Evolutionary conservation across 768 basidiomycete genomes (phyloP).

Genomic region (Hygrophorus russula): DNA sequence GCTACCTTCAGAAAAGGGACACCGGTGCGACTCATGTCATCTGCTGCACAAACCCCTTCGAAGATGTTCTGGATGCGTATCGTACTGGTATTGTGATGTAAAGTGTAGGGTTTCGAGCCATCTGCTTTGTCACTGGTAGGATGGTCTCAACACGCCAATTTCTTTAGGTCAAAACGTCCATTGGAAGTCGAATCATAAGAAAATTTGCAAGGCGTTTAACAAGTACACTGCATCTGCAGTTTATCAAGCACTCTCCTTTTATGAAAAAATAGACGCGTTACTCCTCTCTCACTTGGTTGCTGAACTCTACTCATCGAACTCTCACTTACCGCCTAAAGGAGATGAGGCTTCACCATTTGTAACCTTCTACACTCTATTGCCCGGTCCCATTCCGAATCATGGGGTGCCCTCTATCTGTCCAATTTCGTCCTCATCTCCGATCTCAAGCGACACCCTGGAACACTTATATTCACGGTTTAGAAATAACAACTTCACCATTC

Average conservation of each 20-base stretch:
- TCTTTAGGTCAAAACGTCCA: slow-evolving; percentile 52
- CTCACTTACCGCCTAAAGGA: slow-evolving; percentile 10
- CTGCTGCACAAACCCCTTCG: slow-evolving; percentile 26
- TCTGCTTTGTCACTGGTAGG: neutral
- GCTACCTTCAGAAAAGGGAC: slow-evolving; percentile 45
- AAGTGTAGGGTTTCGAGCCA: slow-evolving; percentile 37
- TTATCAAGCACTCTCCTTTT: slow-evolving; percentile 37
- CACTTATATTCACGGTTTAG: slow-evolving; percentile 50
- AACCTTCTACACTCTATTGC: slow-evolving; percentile 33
- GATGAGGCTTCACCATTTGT: slow-evolving; percentile 10
- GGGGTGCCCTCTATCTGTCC: slow-evolving; percentile 21
- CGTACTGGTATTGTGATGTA: slow-evolving; percentile 64
- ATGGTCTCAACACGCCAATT: neutral
- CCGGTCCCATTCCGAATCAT: slow-evolving; percentile 20
- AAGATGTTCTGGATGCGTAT: slow-evolving; percentile 55
- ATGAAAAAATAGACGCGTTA: slow-evolving; percentile 50
- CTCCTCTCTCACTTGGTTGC: slow-evolving; percentile 55
- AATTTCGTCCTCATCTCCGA: slow-evolving; percentile 16
- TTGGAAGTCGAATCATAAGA: slow-evolving; percentile 57
- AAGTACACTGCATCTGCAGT: slow-evolving; percentile 30
- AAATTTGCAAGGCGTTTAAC: slow-evolving; percentile 52
- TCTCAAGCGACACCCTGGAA: slow-evolving; percentile 12
- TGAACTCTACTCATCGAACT: slow-evolving; percentile 12
- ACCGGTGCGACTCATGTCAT: slow-evolving; percentile 59
- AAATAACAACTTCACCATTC: slow-evolving; percentile 76